These are phyloP conservation scores for Apiotrichum montevideense DNA, from an alignment of 1,284 basidiomycete genomes.

Conservation along the genomic window DNA sequence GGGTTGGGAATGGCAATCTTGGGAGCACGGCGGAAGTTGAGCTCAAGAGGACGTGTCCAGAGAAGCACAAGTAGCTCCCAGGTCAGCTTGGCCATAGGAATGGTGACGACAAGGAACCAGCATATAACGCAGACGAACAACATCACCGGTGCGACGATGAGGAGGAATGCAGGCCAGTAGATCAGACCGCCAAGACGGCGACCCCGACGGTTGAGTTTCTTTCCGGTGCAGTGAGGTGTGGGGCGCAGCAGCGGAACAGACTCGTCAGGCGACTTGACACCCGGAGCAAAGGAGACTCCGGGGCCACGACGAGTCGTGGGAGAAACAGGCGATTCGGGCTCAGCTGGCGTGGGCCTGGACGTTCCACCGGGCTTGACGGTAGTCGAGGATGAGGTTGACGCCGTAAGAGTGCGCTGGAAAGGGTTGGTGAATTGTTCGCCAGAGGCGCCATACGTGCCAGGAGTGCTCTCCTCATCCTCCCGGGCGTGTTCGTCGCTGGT, in stretches of 20 bases:
- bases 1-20: slow-evolving; percentile 25
- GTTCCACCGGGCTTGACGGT: slow-evolving; percentile 15
- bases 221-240: slow-evolving; percentile 6
- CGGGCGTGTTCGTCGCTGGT: background rate
- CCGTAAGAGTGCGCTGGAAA: slow-evolving; percentile 2
- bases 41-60: slow-evolving; percentile 69
- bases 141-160: slow-evolving; percentile 82
- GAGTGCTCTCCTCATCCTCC: slow-evolving; percentile 7
- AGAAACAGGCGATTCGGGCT: slow-evolving; percentile 1
- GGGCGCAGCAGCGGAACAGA: background rate
- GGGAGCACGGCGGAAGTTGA: slow-evolving; percentile 71
- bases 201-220: slow-evolving; percentile 37
- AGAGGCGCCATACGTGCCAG: background rate
- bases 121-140: slow-evolving; percentile 77
- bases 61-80: slow-evolving; percentile 89
- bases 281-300: slow-evolving; percentile 35
- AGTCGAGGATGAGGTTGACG: slow-evolving; percentile 16
- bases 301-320: slow-evolving; percentile 11
- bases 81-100: slow-evolving; percentile 95
- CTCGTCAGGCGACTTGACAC: slow-evolving; percentile 13
- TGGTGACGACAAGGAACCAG: slow-evolving; percentile 88
- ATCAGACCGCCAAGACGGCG: slow-evolving; percentile 52
- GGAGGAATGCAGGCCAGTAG: slow-evolving; percentile 72
- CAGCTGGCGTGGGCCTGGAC: background rate
- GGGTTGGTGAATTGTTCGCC: background rate